These are phyloP conservation scores for Striga hermonthica DNA, from an alignment of 305 asterid species.

Conservation along the genomic window DNA sequence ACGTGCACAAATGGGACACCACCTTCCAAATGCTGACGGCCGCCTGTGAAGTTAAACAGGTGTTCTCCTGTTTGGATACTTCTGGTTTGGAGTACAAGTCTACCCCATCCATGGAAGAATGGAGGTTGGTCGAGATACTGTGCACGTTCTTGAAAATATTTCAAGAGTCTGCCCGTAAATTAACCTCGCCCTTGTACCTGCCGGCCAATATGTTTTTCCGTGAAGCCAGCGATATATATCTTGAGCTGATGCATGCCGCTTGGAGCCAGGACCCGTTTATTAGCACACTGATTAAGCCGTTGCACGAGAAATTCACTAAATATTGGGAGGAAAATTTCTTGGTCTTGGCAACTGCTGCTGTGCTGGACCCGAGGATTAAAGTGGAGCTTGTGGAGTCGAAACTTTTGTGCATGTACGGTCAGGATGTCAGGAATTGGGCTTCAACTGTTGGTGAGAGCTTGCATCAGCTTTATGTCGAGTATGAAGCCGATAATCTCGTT, in stretches of 20 bases:
- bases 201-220: constrained; percentile 62
- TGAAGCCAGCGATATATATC: constrained; percentile 55
- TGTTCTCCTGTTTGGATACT: constrained; percentile 64
- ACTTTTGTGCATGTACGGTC: constrained; percentile 57
- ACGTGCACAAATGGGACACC: constrained; percentile 70
- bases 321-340: constrained; percentile 71
- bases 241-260: constrained; percentile 49
- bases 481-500: constrained; percentile 39
- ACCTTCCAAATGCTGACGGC: constrained; percentile 81
- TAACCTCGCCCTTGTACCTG: constrained; percentile 49
- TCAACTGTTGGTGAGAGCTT: constrained; percentile 50
- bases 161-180: constrained; percentile 59
- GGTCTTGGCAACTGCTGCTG: constrained; percentile 75
- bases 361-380: constrained; percentile 90
- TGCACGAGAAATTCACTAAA: constrained; percentile 49
- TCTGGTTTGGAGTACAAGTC: constrained; percentile 53
- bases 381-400: constrained; percentile 63
- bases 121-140: constrained; percentile 60
- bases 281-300: constrained; percentile 49
- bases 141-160: constrained; percentile 59
- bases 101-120: constrained; percentile 59
- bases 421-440: constrained; percentile 47
- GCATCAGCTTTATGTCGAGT: constrained; percentile 56
- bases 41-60: constrained; percentile 77
- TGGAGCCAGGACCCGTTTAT: constrained; percentile 46